phyloP scores from a whole-genome alignment of 345 rosid genomes.

The Streptanthus diversifolius region DNA sequence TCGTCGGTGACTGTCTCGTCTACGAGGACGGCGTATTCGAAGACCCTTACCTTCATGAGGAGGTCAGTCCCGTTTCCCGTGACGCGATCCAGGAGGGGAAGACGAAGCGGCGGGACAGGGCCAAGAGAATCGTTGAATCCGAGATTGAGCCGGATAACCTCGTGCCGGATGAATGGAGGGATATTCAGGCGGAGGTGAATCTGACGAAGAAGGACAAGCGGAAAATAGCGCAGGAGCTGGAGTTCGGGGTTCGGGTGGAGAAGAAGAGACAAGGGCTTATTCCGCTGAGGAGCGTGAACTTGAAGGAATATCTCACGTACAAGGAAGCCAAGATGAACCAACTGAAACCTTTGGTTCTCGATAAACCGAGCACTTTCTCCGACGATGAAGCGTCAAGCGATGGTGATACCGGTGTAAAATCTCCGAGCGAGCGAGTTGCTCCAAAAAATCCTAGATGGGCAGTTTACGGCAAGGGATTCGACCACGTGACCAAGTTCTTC shows the following conservation, averaged over 20 bases:
- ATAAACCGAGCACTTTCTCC: conserved; percentile 42
- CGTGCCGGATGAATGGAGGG: conserved; percentile 86
- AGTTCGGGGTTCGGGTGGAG: conserved; percentile 74
- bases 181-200: conserved; percentile 73
- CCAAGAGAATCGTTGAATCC: conserved; percentile 22
- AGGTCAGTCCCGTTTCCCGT: neutral
- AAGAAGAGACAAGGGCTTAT: conserved; percentile 54
- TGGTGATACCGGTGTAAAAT: conserved; percentile 3
- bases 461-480: conserved; percentile 84
- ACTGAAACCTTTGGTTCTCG: conserved; percentile 61
- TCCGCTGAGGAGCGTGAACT: conserved; percentile 56
- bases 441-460: conserved; percentile 93
- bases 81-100: neutral
- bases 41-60: conserved; percentile 54
- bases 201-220: conserved; percentile 82
- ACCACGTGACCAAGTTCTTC: conserved; percentile 66
- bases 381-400: conserved; percentile 15
- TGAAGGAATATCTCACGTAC: conserved; percentile 55
- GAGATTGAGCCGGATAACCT: conserved; percentile 54
- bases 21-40: conserved; percentile 88
- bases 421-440: conserved; percentile 48
- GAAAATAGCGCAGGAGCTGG: conserved; percentile 68
- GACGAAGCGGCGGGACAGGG: conserved; percentile 6
- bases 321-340: conserved; percentile 65
- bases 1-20: conserved; percentile 85